Evolutionary conservation across 352 stramenopile species (phyloP).

Genomic region (Globisporangium parvum): DNA sequence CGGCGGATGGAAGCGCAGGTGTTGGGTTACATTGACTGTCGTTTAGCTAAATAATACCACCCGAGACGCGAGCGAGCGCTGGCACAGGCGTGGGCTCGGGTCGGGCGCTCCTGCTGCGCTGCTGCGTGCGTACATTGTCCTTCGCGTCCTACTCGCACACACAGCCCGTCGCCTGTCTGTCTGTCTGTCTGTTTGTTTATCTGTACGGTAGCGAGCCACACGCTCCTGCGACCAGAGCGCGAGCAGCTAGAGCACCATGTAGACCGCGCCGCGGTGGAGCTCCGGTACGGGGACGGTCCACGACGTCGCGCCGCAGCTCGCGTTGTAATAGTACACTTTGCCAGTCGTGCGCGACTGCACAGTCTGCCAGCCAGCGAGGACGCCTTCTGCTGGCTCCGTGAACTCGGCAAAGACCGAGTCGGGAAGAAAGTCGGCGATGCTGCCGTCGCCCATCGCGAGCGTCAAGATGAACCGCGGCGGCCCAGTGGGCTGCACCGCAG

Average conservation of each 20-base stretch:
- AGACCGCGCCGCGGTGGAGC: constrained; percentile 44
- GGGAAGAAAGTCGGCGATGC: constrained; percentile 54
- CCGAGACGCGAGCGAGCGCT: too few species aligned
- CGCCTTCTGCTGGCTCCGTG: constrained; percentile 29
- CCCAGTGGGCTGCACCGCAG: constrained; percentile 6
- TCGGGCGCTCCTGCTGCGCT: background rate
- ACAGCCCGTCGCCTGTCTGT: background rate
- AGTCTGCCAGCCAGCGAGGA: constrained; percentile 46
- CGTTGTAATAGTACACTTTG: constrained; percentile 84
- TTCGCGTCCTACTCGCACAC: too few species aligned
- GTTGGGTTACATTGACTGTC: constrained; percentile 18
- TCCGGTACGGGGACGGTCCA: constrained; percentile 68
- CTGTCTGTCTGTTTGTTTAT: background rate
- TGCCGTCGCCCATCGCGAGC: constrained; percentile 57
- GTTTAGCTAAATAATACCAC: constrained; percentile 23
- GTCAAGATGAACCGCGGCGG: constrained; percentile 45
- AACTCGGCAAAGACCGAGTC: constrained; percentile 65
- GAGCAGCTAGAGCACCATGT: constrained; percentile 63
- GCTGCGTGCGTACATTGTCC: background rate
- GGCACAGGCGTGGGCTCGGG: background rate
- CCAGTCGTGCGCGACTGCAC: constrained; percentile 67
- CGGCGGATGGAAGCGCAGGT: background rate
- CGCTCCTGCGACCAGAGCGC: too few species aligned
- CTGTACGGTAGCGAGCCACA: too few species aligned
- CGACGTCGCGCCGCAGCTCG: constrained; percentile 61